Evolutionary conservation across 2,329 filamentous ascomycete genomes (phyloP).

Genomic region (Nothomitra cinnamomea): DNA sequence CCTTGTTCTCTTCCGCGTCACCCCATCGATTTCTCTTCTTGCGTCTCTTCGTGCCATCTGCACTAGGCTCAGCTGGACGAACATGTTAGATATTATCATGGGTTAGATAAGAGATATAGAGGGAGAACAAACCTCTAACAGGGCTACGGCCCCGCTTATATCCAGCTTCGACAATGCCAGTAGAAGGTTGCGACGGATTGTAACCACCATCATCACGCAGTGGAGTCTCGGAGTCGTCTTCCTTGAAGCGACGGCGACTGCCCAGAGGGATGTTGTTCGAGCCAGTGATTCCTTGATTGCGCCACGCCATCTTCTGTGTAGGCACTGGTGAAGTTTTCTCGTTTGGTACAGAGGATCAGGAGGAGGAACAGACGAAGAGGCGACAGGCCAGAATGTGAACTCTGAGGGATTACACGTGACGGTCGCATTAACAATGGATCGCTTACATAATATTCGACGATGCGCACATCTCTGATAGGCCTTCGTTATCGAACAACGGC

Average conservation of each 20-base stretch:
- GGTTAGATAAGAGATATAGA: background rate
- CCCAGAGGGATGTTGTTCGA: conserved; percentile 97
- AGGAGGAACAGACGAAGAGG: background rate
- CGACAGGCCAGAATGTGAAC: too few species aligned
- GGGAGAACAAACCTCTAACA: conserved; percentile 45
- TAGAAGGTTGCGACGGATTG: conserved; percentile 23
- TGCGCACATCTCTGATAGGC: too few species aligned
- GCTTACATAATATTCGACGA: background rate
- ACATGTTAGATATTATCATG: conserved; percentile 8
- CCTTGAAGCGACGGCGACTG: conserved; percentile 63
- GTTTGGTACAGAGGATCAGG: background rate
- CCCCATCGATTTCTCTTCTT: conserved; percentile 99
- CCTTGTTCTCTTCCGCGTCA: conserved; percentile 94
- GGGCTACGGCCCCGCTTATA: conserved; percentile 87
- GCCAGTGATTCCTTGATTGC: conserved; percentile 71
- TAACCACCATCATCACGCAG: conserved; percentile 28
- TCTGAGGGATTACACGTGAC: background rate
- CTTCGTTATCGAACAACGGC: too few species aligned
- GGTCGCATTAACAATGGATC: background rate
- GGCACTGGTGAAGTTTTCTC: background rate
- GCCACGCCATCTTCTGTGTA: conserved; percentile 38
- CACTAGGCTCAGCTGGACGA: conserved; percentile 15
- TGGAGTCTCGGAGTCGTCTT: conserved; percentile 27
- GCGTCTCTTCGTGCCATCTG: conserved; percentile 69
- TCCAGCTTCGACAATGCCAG: conserved; percentile 30